Base-by-base conservation (phyloP, 305 asterid genomes). In the Galium porrigens region DNA sequence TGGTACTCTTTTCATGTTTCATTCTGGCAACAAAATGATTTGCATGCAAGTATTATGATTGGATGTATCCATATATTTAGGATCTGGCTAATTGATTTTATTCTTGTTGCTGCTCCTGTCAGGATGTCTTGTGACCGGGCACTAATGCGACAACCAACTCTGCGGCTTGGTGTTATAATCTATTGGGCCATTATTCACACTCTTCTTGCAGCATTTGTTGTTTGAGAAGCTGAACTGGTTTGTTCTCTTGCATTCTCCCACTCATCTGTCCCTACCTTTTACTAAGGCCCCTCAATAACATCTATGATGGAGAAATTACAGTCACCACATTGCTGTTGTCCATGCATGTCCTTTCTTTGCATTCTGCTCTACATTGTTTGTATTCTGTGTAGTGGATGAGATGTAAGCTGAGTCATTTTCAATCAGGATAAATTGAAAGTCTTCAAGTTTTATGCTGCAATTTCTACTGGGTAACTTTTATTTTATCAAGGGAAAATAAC, bases 111-210 rank as follows among this genome's bases (percentile, higher is more conserved):
- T 68, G 65, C 52, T 63, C 73, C 74, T 58, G 71, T n/a, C 81
- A 92, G 97, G 99, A 81, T 89, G 73, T 87, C 99, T 48, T 92
- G 99, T 73, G 97, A 92, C 68, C 95, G 99, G 60, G 84, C 99
- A 64, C 77, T 92, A 61, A 89, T 89, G 99, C 88, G 97, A 61
- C 94, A 86, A 78, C 99, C 99, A 70, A 86, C 95, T 71, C 71
- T 92, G 70, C 89, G 99, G 42, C 96, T 92, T 68, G 85, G 94
- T 71, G 72, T 92, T 65, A 89, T 92, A 58, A 54, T 92, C 56
- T 92, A 92, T 76, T 92, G 99, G 99, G 95, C 90, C 58, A 61
- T 87, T 70, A 72, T 89, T 75, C 97, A 92, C 68, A 77, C 95
- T 64, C 85, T 92, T 73, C 80, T 92, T 74, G 96, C 92, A 52